phyloP scores from a whole-genome alignment of 2,329 filamentous ascomycete species.

The Hymenoscyphus scutula region DNA sequence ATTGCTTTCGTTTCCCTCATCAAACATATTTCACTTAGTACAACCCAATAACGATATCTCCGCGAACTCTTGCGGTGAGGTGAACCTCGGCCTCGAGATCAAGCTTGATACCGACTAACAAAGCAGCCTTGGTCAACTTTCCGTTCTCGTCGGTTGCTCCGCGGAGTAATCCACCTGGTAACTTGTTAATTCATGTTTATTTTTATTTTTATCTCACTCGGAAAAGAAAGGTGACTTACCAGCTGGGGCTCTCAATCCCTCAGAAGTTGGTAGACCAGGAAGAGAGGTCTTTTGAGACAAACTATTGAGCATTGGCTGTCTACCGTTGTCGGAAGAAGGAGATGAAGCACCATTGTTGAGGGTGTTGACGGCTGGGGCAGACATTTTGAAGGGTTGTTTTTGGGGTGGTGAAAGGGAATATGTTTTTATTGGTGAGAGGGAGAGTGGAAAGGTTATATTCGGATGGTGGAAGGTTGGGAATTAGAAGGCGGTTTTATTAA shows the following conservation, averaged over 20 bases:
- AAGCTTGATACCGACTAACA: constrained; percentile 61
- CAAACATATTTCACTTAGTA: constrained; percentile 41
- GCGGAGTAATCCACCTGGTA: constrained; percentile 51
- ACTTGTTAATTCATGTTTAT: neutral
- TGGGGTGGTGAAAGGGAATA: neutral
- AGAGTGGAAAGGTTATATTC: neutral
- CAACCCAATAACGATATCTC: constrained; percentile 59
- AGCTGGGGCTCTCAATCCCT: constrained; percentile 41
- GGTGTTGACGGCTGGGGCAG: constrained; percentile 30
- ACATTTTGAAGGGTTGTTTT: constrained; percentile 26
- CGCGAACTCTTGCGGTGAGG: constrained; percentile 56
- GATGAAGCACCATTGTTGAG: constrained; percentile 37
- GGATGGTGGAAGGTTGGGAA: neutral
- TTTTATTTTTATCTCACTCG: neutral
- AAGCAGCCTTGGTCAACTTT: constrained; percentile 54
- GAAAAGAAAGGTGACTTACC: constrained; percentile 21
- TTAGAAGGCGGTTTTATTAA: neutral
- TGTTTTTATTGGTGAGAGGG: neutral
- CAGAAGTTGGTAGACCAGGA: constrained; percentile 37
- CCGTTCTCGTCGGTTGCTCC: constrained; percentile 57
- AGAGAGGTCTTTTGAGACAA: constrained; percentile 4
- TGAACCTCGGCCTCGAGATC: constrained; percentile 63
- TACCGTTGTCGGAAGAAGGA: constrained; percentile 39
- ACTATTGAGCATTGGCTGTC: constrained; percentile 35
- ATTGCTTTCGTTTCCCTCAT: no score